These are phyloP conservation scores for Begonia peltatifolia DNA, from an alignment of 306 rosid species.

Conservation along the genomic window DNA sequence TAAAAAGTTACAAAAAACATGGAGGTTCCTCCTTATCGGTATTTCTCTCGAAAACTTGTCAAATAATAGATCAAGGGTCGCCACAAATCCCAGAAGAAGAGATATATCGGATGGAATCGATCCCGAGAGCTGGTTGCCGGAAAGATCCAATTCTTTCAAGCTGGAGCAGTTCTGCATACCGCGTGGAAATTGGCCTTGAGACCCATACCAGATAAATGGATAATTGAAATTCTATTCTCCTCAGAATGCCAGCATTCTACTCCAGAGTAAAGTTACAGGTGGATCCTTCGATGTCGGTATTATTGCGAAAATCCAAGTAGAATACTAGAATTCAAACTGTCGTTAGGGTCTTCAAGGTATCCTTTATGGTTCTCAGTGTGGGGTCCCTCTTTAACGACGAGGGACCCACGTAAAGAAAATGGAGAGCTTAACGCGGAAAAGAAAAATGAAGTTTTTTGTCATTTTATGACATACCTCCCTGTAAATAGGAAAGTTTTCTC, in stretches of 20 bases:
- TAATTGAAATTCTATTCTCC: constrained; percentile 57
- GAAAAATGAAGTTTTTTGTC: no score
- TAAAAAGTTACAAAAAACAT: no score
- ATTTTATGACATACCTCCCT: no score
- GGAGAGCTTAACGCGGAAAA: no score
- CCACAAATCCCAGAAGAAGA: neutral
- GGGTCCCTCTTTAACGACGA: no score
- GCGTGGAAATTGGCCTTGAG: constrained; percentile 51
- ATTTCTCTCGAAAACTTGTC: constrained; percentile 53
- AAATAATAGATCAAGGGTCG: constrained; percentile 53
- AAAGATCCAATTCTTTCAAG: constrained; percentile 72
- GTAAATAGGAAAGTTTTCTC: no score
- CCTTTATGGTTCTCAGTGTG: no score
- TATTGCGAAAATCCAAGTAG: constrained; percentile 58
- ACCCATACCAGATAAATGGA: constrained; percentile 49
- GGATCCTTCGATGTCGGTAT: constrained; percentile 51
- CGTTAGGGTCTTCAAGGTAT: constrained; percentile 38
- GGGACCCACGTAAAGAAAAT: no score
- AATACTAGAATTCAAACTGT: constrained; percentile 21
- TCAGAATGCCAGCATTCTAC: constrained; percentile 87
- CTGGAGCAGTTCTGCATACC: constrained; percentile 41
- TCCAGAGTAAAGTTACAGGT: constrained; percentile 52
- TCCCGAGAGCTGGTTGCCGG: constrained; percentile 45
- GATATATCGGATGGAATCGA: constrained; percentile 30
- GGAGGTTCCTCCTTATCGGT: no score